A percentile compares a stretch with the other conserved stretches of the same genome.
phyloP scores from a whole-genome alignment of 2,329 filamentous ascomycete species.

The Diaporthe velutina region DNA sequence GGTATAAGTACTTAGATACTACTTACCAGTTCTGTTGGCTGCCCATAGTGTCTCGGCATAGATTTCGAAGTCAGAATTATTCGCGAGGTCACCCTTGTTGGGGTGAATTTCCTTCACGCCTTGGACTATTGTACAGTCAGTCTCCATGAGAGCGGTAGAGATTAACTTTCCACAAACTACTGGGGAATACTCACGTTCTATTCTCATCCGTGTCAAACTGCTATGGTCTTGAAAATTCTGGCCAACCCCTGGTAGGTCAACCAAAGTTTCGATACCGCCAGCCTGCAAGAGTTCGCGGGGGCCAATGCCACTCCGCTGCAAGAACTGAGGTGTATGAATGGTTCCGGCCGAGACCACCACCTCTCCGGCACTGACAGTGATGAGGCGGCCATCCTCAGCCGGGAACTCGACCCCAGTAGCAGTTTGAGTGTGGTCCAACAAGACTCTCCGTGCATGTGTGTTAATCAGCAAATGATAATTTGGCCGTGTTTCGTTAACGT shows the following conservation, averaged over 20 bases:
- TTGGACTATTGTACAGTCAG: background rate
- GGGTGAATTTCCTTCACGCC: constrained; percentile 42
- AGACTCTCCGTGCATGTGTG: constrained; percentile 48
- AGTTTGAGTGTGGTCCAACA: constrained; percentile 37
- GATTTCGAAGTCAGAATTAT: constrained; percentile 39
- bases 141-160: no score
- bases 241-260: constrained; percentile 62
- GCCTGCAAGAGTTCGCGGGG: constrained; percentile 56
- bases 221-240: constrained; percentile 63
- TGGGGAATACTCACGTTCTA: constrained; percentile 43
- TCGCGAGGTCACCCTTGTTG: constrained; percentile 46
- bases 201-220: constrained; percentile 45
- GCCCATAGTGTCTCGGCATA: constrained; percentile 47
- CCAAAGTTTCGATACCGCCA: constrained; percentile 54
- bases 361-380: constrained; percentile 50
- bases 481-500: constrained; percentile 42
- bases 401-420: constrained; percentile 50
- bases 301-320: constrained; percentile 55
- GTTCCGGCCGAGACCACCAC: constrained; percentile 59
- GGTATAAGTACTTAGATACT: no score
- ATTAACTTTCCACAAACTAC: no score
- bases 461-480: constrained; percentile 50
- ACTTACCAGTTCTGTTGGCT: constrained; percentile 43
- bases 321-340: constrained; percentile 53
- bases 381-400: constrained; percentile 37